Evolutionary conservation across 371 early-diverging fungal species (phyloP).

Genomic region (Blastocladiella emersonii): DNA sequence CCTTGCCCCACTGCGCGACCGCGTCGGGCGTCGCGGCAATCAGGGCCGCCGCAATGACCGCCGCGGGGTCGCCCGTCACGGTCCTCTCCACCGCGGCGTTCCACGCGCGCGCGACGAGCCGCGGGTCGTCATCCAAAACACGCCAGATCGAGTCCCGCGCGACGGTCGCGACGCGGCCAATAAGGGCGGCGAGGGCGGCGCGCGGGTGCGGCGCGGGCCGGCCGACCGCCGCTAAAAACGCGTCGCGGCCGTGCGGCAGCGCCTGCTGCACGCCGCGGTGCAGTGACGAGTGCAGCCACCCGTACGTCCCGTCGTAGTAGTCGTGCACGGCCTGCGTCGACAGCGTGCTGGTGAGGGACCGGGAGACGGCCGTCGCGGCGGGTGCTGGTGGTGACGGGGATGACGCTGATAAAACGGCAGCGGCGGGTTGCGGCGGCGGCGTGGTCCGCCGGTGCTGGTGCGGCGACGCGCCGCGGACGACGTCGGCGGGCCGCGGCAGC

Average conservation of each 20-base stretch:
- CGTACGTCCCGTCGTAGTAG: background rate
- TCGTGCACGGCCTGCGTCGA: background rate
- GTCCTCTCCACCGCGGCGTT: background rate
- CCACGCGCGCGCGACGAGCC: background rate
- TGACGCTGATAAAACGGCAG: too few species aligned
- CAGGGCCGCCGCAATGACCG: too few species aligned
- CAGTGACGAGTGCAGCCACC: background rate
- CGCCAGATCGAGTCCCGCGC: too few species aligned
- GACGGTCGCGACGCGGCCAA: background rate
- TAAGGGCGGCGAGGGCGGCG: background rate
- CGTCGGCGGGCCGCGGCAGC: too few species aligned
- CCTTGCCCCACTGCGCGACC: too few species aligned
- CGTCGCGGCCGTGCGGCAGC: background rate
- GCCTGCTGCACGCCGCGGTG: background rate
- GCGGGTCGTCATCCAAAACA: background rate
- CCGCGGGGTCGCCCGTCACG: too few species aligned
- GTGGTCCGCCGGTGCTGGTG: too few species aligned
- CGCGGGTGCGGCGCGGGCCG: background rate
- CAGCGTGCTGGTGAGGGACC: background rate
- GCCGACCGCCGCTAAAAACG: background rate
- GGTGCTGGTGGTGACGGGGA: too few species aligned
- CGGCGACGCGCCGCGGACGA: too few species aligned
- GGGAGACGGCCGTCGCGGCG: too few species aligned
- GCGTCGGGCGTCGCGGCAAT: too few species aligned
- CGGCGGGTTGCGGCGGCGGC: too few species aligned